Evolutionary conservation across 208 protist genomes (phyloP), one percentile per base, ranked within the genome.

Genomic region (Entamoeba invadens): DNA sequence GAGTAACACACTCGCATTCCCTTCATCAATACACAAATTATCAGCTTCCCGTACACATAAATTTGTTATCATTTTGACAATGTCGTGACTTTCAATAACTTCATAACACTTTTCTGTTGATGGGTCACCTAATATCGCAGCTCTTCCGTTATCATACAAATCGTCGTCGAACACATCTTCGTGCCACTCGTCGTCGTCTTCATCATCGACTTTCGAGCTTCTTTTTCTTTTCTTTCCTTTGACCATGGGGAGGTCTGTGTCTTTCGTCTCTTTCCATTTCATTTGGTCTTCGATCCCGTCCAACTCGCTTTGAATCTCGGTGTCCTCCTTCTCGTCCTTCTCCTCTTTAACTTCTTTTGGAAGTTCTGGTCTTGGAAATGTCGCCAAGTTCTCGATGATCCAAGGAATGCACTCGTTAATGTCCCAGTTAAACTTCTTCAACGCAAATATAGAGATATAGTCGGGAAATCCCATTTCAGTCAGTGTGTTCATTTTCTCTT

Each of bases 151-250:
- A 1, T 18, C 44, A 45, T 92, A 44, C n/a, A 44, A 92, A 44
- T 46, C 38, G 35, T 92, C 44, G 16, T 45, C 44, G 25, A 92
- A 44, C 25, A 46, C 91, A 46, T 92, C 91, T 51, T 92, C 46
- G 31, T 93, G 45, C 35, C 46, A 44, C 46, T 91, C 46, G 38
- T 93, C 44, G 44, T 91, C 4, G 44, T 42, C 91, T 92, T 92
- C 93, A n/a, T 93, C 42, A 31, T 94, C 45, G n/a, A 46, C 92
- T 16, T 92, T 91, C n/a, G 50, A 14, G 44, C 45, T 92, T 46
- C 93, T 92, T 45, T 91, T 46, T 92, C 87, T 46, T 35, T 94
- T 92, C 38, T 93, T 51, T 44, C 87, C 38, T 35, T 93, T 93
- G 16, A 87, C 46, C 6, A 77, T 91, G 31, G 31, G 31, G 12